Evolutionary conservation across 495 filamentous ascomycete species (phyloP).

Genomic region (Penicillium samsonianum): DNA sequence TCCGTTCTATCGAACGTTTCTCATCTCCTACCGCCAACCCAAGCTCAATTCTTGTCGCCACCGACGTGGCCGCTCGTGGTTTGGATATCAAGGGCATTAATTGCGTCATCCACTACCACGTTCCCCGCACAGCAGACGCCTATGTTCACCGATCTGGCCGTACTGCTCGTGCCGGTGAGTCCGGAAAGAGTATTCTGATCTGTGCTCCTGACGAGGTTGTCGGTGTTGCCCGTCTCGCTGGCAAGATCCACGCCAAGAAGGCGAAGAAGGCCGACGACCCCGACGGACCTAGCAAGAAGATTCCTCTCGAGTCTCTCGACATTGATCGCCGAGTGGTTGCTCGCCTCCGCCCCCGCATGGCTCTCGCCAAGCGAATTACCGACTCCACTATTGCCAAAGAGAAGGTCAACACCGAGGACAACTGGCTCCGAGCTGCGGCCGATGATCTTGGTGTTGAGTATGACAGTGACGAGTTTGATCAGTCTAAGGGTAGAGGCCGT

Average conservation of each 20-base stretch:
- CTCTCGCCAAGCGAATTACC: slow-evolving; percentile 78
- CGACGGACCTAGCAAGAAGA: slow-evolving; percentile 49
- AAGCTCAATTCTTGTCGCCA: slow-evolving; percentile 80
- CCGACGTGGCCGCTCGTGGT: slow-evolving; percentile 94
- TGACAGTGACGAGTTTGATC: slow-evolving; percentile 80
- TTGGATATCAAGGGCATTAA: slow-evolving; percentile 90
- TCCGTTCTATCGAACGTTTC: slow-evolving; percentile 90
- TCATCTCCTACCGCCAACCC: slow-evolving; percentile 58
- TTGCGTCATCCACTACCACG: slow-evolving; percentile 90
- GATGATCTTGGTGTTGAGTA: slow-evolving; percentile 95
- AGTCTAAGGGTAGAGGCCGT: slow-evolving; percentile 61
- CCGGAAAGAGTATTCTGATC: slow-evolving; percentile 79
- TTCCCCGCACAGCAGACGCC: slow-evolving; percentile 85
- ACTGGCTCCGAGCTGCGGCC: slow-evolving; percentile 80
- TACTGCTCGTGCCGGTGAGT: slow-evolving; percentile 78
- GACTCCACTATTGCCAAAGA: slow-evolving; percentile 83
- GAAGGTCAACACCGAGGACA: slow-evolving; percentile 77
- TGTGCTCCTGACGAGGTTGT: slow-evolving; percentile 90
- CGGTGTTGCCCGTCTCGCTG: slow-evolving; percentile 77
- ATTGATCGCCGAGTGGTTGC: slow-evolving; percentile 77
- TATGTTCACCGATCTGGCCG: slow-evolving; percentile 97
- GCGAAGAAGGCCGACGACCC: slow-evolving; percentile 33
- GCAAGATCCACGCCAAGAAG: slow-evolving; percentile 74
- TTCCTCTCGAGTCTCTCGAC: slow-evolving; percentile 74
- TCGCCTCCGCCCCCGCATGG: slow-evolving; percentile 70